Evolutionary conservation across 345 rosid genomes (phyloP), one percentile per base, ranked within the genome.

Genomic region (Pistacia vera): DNA sequence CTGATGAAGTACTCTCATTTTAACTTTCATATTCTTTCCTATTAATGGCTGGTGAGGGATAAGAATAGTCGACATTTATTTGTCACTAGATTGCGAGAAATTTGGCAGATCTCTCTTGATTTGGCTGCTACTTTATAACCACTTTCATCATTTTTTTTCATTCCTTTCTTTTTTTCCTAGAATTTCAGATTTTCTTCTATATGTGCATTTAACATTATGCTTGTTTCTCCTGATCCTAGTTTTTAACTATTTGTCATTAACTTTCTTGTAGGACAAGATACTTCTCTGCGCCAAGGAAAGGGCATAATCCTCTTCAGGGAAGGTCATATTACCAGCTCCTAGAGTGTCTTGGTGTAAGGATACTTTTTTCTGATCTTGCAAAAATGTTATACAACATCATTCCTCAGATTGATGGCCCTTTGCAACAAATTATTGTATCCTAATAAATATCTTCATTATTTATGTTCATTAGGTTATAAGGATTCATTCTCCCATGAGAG

Each of bases 261-360:
- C 30, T 35, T 33, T 74, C 58, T 44, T 76, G 75, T 66, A 93
- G 99, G 99, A 96, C 98, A 2, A 85, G 98, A 66, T 93, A 96
- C 87, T 96, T 96, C 86, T 92, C 99, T 30, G 75, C 88, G 18
- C 97, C 97, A 5, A 85, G 95, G 88, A 88, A 96, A 89, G 99
- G 99, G 77, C 99, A 93, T 79, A 96, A 91, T 86, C 99, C 98
- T 59, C 97, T 96, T 62, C 98, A 96, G 83, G 99, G 99, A 66
- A 85, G 99, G 77, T 97, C 99, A 73, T 96, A 96, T 78, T 93
- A 96, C 84, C 99, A 92, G 79, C 95, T 96, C 59, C 87, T 93
- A 71, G 99, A 93, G 70, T 96, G 99, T 86, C 97, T 96, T 69
- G 99, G 98, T 74, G 99, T 96, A 96, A 51, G 88, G 8, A 49